Evolutionary conservation across 495 filamentous ascomycete species (phyloP), one percentile per base, ranked within the genome.

Genomic region (Lophium mytilinum): DNA sequence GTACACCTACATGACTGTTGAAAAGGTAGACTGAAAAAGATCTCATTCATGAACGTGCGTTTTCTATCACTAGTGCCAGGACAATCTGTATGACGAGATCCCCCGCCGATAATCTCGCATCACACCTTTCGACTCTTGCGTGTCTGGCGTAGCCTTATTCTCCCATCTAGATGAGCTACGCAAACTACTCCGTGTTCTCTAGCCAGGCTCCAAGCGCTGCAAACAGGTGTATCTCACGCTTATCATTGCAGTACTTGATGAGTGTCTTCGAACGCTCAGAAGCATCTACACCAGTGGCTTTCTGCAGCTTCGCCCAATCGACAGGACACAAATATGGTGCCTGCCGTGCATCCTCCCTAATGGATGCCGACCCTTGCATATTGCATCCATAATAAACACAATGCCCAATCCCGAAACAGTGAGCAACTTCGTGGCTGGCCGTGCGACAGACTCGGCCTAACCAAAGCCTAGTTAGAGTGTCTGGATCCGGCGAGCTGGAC

Each of bases 321-420:
- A 87, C 73, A 0, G 82, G 83, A 62, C 84, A 88, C 14, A 85
- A 63, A 64, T 85, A 87, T 10, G 82, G 80, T 43, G 84, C 83
- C 65, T 88, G 84, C 37, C 83, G 66, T 11, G 75, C 71, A 67
- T 87, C 85, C 67, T 89, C 85, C 9, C 66, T 68, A 19, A 88
- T 68, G 8, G 77, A 73, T 3, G 76, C 76, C 1, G 78, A 83
- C 30, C 81, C 76, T 61, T 87, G 83, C 84, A 88, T 87, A 33
- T 74, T 73, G 59, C 84, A 88, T 0, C 84, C 84, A 60, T 86
- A 86, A 59, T 85, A 89, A 3, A 78, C 67, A 63, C 84, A 87
- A 63, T 87, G 85, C 8, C 66, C 83, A 4, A 87, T 72, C 0
- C 78, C 80, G 46, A 87, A 77, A 64, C 83, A 87, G 58, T 86